phyloP scores from a whole-genome alignment of 2,329 filamentous ascomycete genomes.

The Epichloe hybrida region DNA sequence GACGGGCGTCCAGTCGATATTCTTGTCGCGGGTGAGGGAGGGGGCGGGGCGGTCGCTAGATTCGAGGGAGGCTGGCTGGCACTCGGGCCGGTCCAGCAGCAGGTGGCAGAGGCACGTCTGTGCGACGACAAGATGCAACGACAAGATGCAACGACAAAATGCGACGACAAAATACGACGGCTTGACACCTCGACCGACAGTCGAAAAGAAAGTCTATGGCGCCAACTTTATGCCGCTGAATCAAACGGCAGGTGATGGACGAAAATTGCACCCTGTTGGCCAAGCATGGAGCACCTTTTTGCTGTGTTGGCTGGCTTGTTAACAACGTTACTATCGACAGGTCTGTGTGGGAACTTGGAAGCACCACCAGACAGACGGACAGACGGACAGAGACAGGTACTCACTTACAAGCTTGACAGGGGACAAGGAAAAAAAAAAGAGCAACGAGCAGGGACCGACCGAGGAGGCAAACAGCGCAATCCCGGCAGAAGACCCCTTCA shows the following conservation, averaged over 20 bases:
- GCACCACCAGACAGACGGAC: background rate
- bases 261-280: background rate
- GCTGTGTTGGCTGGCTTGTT: background rate
- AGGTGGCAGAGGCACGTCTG: background rate
- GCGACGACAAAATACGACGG: background rate
- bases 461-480: background rate
- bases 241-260: background rate
- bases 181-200: background rate
- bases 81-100: background rate
- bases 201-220: background rate
- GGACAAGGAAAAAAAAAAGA: background rate
- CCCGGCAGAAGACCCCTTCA: background rate
- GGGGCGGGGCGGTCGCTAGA: background rate
- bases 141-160: too few relatives aligned
- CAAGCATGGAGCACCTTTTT: background rate
- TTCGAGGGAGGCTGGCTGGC: background rate
- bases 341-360: background rate
- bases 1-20: background rate
- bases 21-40: background rate
- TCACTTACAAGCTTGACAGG: too few relatives aligned
- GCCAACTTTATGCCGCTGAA: background rate
- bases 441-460: background rate
- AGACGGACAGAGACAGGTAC: too few relatives aligned
- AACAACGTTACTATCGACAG: background rate
- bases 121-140: background rate